Evolutionary conservation across 345 rosid genomes (phyloP).

Genomic region (Sisymbrium irio): DNA sequence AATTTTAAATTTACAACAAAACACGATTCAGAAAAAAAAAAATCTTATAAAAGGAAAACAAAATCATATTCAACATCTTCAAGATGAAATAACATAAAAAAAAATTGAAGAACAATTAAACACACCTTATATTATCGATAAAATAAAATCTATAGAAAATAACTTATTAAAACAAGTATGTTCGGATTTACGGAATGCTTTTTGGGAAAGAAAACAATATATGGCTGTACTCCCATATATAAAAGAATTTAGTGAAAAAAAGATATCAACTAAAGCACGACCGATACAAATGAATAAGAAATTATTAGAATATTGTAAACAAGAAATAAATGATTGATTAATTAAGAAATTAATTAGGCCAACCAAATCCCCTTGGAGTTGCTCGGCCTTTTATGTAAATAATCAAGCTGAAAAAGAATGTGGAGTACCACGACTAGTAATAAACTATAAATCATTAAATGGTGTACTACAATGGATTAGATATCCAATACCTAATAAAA

Average conservation of each 20-base stretch:
- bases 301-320: too few relatives aligned
- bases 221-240: too few relatives aligned
- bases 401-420: neutral
- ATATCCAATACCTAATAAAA: neutral
- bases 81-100: neutral
- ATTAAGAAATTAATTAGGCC: too few relatives aligned
- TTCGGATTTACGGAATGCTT: neutral
- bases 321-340: too few relatives aligned
- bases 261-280: too few relatives aligned
- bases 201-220: neutral
- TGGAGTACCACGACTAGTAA: neutral
- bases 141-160: neutral
- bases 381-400: too few relatives aligned
- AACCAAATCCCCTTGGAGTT: too few relatives aligned
- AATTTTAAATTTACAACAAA: neutral
- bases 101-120: neutral
- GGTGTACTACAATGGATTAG: neutral
- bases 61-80: neutral
- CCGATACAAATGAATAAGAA: too few relatives aligned
- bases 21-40: neutral
- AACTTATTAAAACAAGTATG: neutral
- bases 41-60: neutral
- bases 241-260: too few relatives aligned
- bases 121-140: too few relatives aligned
- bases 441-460: neutral